phyloP scores from a whole-genome alignment of 495 filamentous ascomycete genomes.

The Parathielavia appendiculata region DNA sequence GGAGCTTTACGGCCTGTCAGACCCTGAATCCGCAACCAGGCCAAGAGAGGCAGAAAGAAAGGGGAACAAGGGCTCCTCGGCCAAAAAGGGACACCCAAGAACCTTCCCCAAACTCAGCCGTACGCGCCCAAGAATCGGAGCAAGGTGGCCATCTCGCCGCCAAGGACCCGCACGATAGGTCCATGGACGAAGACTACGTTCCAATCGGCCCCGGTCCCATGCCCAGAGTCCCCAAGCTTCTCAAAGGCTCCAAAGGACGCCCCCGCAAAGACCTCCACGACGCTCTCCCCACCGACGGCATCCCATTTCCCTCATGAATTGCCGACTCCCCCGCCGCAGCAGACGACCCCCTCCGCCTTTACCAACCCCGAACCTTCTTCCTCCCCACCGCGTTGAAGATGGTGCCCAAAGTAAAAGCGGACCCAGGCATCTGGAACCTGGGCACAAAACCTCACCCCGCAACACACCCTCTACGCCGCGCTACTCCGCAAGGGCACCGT shows the following conservation, averaged over 20 bases:
- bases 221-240: not conserved
- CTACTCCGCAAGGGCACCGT: not conserved
- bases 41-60: no score
- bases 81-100: not conserved
- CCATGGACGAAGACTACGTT: slow-evolving; percentile 4
- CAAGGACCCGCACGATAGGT: slow-evolving; percentile 1
- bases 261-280: not conserved
- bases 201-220: not conserved
- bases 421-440: slow-evolving; percentile 3
- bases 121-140: no score
- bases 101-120: no score
- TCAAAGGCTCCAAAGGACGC: not conserved
- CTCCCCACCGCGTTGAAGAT: no score
- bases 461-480: not conserved
- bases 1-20: not conserved
- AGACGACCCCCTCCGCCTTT: no score
- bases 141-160: not conserved
- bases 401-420: not conserved
- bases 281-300: no score
- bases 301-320: no score
- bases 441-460: not conserved
- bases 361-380: not conserved
- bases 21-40: no score
- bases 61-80: not conserved
- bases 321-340: no score